Percentiles rank a stretch among this genome's conserved stretches.
phyloP scores from a whole-genome alignment of 139 green algal genomes.

The Zygnema cylindricum region DNA sequence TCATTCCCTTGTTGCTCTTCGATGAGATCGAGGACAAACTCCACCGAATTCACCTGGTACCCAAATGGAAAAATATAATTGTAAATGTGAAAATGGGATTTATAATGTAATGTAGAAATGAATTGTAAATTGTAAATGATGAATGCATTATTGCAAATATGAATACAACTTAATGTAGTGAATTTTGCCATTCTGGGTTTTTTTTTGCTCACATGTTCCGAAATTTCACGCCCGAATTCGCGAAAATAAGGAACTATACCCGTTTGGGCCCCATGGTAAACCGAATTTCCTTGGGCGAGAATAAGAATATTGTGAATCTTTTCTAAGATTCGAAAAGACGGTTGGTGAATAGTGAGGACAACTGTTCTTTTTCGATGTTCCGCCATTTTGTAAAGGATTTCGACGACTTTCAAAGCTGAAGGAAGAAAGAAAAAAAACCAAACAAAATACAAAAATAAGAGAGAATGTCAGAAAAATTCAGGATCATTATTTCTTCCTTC shows the following conservation, averaged over 20 bases:
- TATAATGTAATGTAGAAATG: too few species aligned
- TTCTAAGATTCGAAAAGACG: constrained; percentile 75
- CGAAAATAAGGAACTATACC: constrained; percentile 27
- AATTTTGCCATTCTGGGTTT: too few species aligned
- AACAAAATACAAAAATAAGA: too few species aligned
- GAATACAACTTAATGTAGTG: too few species aligned
- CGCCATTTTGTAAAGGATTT: constrained; percentile 58
- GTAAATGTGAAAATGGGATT: too few species aligned
- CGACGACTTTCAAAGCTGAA: constrained; percentile 66
- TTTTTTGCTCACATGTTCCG: constrained; percentile 60
- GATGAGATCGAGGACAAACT: constrained; percentile 57
- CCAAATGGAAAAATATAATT: too few species aligned
- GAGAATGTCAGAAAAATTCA: too few species aligned
- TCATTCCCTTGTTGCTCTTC: constrained; percentile 42
- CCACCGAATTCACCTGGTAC: constrained; percentile 50
- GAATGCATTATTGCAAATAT: too few species aligned
- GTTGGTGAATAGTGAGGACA: constrained; percentile 83
- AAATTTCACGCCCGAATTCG: constrained; percentile 40
- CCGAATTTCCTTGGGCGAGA: constrained; percentile 24
- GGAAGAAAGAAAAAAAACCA: too few species aligned
- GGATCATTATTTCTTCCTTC: too few species aligned
- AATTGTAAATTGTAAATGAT: too few species aligned
- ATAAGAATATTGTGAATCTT: constrained; percentile 70
- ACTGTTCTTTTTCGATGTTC: constrained; percentile 39
- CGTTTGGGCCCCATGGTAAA: constrained; percentile 49